These are phyloP conservation scores for Phytopythium vexans DNA, from an alignment of 352 stramenopile species.

Conservation along the genomic window DNA sequence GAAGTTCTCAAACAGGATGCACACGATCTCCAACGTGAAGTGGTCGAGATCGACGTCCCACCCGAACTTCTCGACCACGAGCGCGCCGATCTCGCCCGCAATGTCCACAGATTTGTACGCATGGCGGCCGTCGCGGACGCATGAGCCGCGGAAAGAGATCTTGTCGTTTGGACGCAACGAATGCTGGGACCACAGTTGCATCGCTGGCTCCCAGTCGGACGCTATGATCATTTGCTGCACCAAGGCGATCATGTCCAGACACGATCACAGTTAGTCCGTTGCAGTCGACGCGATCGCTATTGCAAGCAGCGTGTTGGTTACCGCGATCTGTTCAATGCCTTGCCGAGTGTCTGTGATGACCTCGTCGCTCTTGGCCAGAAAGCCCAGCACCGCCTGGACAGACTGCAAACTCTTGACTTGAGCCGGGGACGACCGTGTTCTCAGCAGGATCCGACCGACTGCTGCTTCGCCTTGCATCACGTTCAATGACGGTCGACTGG, in stretches of 20 bases:
- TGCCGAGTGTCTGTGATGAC: slow-evolving; percentile 45
- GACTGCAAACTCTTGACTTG: slow-evolving; percentile 53
- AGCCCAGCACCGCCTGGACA: slow-evolving; percentile 55
- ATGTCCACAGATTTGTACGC: slow-evolving; percentile 67
- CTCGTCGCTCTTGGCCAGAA: slow-evolving; percentile 51
- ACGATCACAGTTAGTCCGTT: background rate
- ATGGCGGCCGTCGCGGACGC: slow-evolving; percentile 74
- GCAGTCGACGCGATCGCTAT: background rate
- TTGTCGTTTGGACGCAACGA: slow-evolving; percentile 11
- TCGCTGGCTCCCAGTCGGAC: slow-evolving; percentile 47
- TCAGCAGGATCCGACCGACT: slow-evolving; percentile 61
- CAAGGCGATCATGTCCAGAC: slow-evolving; percentile 3
- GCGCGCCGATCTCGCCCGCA: slow-evolving; percentile 54
- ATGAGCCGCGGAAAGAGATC: slow-evolving; percentile 71
- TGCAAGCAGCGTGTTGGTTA: slow-evolving; percentile 23
- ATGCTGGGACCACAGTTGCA: slow-evolving; percentile 62
- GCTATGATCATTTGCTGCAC: slow-evolving; percentile 43
- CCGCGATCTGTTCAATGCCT: slow-evolving; percentile 59
- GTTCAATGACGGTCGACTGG: slow-evolving; percentile 46
- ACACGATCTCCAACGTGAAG: slow-evolving; percentile 75
- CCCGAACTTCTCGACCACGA: slow-evolving; percentile 49
- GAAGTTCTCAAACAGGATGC: slow-evolving; percentile 69
- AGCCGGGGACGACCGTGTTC: slow-evolving; percentile 43
- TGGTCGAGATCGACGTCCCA: slow-evolving; percentile 62
- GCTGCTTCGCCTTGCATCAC: slow-evolving; percentile 72